These are phyloP conservation scores for Boletus insuetus DNA, from an alignment of 768 basidiomycete genomes.

Conservation along the genomic window DNA sequence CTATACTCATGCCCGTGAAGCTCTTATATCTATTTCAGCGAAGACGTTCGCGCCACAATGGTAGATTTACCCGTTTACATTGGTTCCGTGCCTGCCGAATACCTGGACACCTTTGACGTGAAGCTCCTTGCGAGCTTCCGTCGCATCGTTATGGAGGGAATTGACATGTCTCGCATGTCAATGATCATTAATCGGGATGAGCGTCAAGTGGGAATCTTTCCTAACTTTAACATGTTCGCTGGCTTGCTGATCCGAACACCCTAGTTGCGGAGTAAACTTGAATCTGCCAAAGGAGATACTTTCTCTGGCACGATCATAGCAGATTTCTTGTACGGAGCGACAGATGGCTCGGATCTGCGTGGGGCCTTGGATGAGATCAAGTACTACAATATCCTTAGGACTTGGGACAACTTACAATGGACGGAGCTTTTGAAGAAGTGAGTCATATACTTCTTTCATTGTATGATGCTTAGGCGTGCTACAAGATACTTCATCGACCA, in stretches of 20 bases:
- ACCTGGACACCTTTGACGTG: constrained; percentile 68
- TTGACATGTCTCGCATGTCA: constrained; percentile 89
- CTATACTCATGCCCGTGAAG: constrained; percentile 38
- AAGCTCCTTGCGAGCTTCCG: constrained; percentile 67
- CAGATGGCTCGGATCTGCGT: constrained; percentile 76
- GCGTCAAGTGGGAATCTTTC: constrained; percentile 57
- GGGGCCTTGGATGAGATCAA: constrained; percentile 75
- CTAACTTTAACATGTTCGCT: background rate
- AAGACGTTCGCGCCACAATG: constrained; percentile 69
- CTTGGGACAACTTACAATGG: constrained; percentile 81
- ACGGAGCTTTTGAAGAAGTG: constrained; percentile 70
- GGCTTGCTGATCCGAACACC: constrained; percentile 2
- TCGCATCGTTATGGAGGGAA: constrained; percentile 66
- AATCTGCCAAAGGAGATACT: constrained; percentile 78
- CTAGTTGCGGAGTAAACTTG: constrained; percentile 79
- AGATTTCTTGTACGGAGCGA: constrained; percentile 84
- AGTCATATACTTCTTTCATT: constrained; percentile 20
- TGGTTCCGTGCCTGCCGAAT: constrained; percentile 79
- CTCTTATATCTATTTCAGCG: constrained; percentile 82
- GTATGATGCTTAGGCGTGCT: constrained; percentile 7
- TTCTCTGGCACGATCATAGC: constrained; percentile 73
- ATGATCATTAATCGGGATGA: constrained; percentile 86
- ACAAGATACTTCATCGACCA: constrained; percentile 77
- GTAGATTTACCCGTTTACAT: constrained; percentile 75
- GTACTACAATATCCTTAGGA: constrained; percentile 61